Evolutionary conservation across 2,329 filamentous ascomycete species (phyloP).

Genomic region (Chaetomium sp.): DNA sequence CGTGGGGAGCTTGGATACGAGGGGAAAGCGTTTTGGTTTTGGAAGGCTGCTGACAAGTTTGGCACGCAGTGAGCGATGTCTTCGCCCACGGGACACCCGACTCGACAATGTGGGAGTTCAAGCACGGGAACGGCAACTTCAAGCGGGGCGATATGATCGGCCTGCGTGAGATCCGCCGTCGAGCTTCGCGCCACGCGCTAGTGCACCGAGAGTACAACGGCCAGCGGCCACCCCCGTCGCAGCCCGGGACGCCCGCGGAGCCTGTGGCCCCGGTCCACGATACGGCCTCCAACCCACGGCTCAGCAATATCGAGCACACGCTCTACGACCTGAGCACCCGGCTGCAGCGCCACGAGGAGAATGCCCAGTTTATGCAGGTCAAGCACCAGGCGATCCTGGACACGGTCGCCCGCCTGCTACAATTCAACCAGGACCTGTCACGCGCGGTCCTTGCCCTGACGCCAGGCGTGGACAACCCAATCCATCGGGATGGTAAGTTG

Average conservation of each 20-base stretch:
- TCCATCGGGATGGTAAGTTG: slow-evolving; percentile 79
- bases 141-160: slow-evolving; percentile 90
- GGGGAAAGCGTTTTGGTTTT: slow-evolving; percentile 12
- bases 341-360: slow-evolving; percentile 77
- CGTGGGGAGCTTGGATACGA: no score
- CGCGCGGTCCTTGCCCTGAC: slow-evolving; percentile 67
- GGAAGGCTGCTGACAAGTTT: slow-evolving; percentile 23
- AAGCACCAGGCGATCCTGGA: slow-evolving; percentile 81
- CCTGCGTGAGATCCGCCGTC: slow-evolving; percentile 88
- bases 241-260: slow-evolving; percentile 79
- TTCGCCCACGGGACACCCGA: slow-evolving; percentile 94
- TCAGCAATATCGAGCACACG: slow-evolving; percentile 71
- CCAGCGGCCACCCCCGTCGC: slow-evolving; percentile 67
- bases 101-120: slow-evolving; percentile 96
- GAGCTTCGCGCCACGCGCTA: slow-evolving; percentile 85
- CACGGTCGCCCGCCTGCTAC: slow-evolving; percentile 59
- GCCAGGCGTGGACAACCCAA: slow-evolving; percentile 65
- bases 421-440: slow-evolving; percentile 82
- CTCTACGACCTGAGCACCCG: slow-evolving; percentile 73
- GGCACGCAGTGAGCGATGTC: slow-evolving; percentile 85
- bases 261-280: slow-evolving; percentile 66
- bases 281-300: slow-evolving; percentile 65
- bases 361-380: slow-evolving; percentile 67
- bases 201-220: slow-evolving; percentile 87
- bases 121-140: slow-evolving; percentile 95